phyloP scores from a whole-genome alignment of 2,329 filamentous ascomycete species.

The Fusarium tanahbumbuense region DNA sequence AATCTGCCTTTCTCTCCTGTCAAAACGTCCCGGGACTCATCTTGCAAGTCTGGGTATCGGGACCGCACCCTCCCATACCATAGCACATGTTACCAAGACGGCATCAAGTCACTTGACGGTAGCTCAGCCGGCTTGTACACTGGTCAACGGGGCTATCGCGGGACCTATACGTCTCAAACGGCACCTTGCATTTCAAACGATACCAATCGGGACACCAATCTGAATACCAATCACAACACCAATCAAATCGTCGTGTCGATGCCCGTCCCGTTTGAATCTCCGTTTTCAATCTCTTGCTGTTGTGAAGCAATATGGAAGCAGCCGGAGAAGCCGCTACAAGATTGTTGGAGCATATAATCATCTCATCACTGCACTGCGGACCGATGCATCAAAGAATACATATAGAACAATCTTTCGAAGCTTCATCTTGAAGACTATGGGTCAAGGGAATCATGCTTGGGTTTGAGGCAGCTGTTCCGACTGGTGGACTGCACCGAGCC shows the following conservation, averaged over 20 bases:
- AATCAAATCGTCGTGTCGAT: constrained; percentile 33
- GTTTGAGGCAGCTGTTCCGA: constrained; percentile 24
- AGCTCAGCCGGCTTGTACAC: constrained; percentile 44
- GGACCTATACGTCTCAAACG: constrained; percentile 46
- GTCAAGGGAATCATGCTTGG: constrained; percentile 23
- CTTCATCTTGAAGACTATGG: constrained; percentile 38
- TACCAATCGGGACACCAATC: constrained; percentile 42
- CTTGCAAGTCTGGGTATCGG: constrained; percentile 36
- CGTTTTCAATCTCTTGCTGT: constrained; percentile 30
- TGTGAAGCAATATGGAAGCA: constrained; percentile 40
- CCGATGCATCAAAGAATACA: constrained; percentile 27
- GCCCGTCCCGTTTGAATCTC: constrained; percentile 36
- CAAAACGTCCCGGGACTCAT: constrained; percentile 40
- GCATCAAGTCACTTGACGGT: constrained; percentile 42
- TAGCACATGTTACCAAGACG: constrained; percentile 42
- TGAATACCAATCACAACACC: constrained; percentile 30
- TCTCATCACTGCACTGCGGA: constrained; percentile 38
- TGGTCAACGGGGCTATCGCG: constrained; percentile 42
- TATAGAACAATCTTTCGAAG: constrained; percentile 42
- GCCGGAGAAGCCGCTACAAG: constrained; percentile 27
- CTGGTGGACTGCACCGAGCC: constrained; percentile 34
- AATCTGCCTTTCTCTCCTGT: constrained; percentile 31
- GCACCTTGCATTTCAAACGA: constrained; percentile 47
- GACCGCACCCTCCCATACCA: constrained; percentile 38
- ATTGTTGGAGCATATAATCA: constrained; percentile 35